phyloP scores from a whole-genome alignment of 2,329 filamentous ascomycete genomes.

The Fusarium ramigenum region DNA sequence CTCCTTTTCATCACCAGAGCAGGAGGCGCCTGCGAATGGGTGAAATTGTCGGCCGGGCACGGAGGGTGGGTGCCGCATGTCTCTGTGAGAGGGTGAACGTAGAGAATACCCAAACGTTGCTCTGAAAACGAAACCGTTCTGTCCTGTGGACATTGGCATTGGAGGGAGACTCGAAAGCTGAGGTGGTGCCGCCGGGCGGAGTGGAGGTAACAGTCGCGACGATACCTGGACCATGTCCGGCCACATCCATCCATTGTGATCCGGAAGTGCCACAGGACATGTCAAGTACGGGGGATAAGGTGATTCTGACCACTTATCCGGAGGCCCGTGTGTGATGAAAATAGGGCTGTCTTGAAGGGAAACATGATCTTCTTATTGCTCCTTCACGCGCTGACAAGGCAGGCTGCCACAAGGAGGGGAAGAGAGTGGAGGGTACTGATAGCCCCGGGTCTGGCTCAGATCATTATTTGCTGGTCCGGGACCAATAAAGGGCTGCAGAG shows the following conservation, averaged over 20 bases:
- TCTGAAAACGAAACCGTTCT: neutral
- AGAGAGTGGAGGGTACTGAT: conserved; percentile 30
- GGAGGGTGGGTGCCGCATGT: conserved; percentile 6
- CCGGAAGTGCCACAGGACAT: conserved; percentile 15
- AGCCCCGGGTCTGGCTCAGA: conserved; percentile 25
- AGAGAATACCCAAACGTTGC: neutral
- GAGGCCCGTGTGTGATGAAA: neutral
- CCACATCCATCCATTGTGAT: conserved; percentile 1
- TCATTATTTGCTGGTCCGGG: conserved; percentile 30
- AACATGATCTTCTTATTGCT: neutral
- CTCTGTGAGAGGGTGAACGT: conserved; percentile 13
- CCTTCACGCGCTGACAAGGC: neutral
- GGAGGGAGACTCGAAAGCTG: neutral
- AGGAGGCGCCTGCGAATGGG: conserved; percentile 13
- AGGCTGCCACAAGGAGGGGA: conserved; percentile 7
- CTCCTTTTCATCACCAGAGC: conserved; percentile 14
- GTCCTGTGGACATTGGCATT: conserved; percentile 1
- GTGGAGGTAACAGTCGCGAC: conserved; percentile 25
- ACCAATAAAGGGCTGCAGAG: conserved; percentile 6
- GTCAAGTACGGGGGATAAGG: neutral
- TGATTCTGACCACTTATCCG: conserved; percentile 8
- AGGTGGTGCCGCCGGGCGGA: conserved; percentile 9
- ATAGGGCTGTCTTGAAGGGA: neutral
- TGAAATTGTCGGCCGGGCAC: conserved; percentile 13
- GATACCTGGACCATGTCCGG: conserved; percentile 32